Percentiles rank a stretch among this genome's conserved stretches.
Conservation (phyloP, 176 grass and related monocot species). For the sorghum (Sorghum bicolor) region DNA sequence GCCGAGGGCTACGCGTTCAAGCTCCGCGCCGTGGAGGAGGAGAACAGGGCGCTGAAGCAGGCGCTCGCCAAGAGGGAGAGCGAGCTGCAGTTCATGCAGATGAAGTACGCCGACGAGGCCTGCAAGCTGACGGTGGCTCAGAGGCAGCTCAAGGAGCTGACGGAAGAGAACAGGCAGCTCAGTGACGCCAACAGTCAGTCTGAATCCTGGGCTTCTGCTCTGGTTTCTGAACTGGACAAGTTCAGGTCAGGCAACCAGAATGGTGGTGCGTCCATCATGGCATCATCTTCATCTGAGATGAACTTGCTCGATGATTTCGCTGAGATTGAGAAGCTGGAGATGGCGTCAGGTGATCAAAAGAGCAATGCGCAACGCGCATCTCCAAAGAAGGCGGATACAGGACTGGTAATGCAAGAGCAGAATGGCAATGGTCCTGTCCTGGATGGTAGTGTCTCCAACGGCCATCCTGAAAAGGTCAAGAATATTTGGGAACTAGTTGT, state of each 20-base stretch:
- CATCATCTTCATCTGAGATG: slow-evolving; percentile 41
- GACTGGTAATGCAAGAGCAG: not conserved
- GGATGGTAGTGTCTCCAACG: slow-evolving; percentile 21
- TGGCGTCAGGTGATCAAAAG: not conserved
- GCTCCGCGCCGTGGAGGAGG: slow-evolving; percentile 67
- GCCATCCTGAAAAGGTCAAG: slow-evolving; percentile 46
- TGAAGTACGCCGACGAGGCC: slow-evolving; percentile 50
- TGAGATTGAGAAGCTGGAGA: slow-evolving; percentile 56
- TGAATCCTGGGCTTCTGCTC: slow-evolving; percentile 66
- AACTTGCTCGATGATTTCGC: slow-evolving; percentile 57
- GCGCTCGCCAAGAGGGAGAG: slow-evolving; percentile 54
- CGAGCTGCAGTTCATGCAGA: slow-evolving; percentile 53
- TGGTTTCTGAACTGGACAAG: slow-evolving; percentile 70
- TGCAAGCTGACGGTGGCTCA: slow-evolving; percentile 50
- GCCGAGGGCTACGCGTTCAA: slow-evolving; percentile 19
- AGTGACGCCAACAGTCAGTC: slow-evolving; percentile 31
- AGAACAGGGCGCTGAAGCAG: slow-evolving; percentile 74
- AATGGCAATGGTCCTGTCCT: not conserved
- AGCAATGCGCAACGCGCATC: not conserved
- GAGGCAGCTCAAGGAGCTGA: slow-evolving; percentile 44
- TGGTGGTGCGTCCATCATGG: slow-evolving; percentile 26
- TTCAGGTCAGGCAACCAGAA: slow-evolving; percentile 47
- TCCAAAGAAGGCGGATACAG: not conserved
- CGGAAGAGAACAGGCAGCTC: slow-evolving; percentile 30
- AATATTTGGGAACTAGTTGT: slow-evolving; percentile 57